phyloP scores from a whole-genome alignment of 2,329 filamentous ascomycete genomes.

The Sarocladium kiliense region DNA sequence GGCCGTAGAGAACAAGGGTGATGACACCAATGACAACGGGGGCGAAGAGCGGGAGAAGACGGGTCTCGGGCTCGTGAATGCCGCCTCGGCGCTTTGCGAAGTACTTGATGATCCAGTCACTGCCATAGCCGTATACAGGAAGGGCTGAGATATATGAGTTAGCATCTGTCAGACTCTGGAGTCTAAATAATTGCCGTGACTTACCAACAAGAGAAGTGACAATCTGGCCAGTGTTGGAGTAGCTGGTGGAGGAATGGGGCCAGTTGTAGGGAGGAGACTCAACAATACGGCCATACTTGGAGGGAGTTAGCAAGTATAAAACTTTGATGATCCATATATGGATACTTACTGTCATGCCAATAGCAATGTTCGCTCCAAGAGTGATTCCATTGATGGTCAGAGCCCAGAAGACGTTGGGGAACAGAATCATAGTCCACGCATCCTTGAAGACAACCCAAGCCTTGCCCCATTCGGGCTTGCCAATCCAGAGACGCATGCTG shows the following conservation, averaged over 20 bases:
- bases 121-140: constrained; percentile 16
- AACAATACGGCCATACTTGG: neutral
- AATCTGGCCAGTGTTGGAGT: neutral
- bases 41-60: neutral
- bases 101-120: constrained; percentile 13
- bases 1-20: constrained; percentile 10
- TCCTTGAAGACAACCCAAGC: neutral
- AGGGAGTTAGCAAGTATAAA: neutral
- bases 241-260: neutral
- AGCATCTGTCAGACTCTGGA: neutral
- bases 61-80: neutral
- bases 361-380: neutral
- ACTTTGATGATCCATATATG: neutral
- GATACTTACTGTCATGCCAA: neutral
- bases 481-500: neutral
- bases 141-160: neutral
- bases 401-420: neutral
- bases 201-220: constrained; percentile 1
- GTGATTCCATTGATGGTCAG: neutral
- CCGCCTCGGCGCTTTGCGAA: neutral
- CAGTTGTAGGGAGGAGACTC: neutral
- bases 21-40: constrained; percentile 2
- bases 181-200: neutral
- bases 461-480: neutral
- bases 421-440: neutral